Evolutionary conservation across 169 alveolate genomes (phyloP).

Genomic region (Plasmodium vivax): DNA sequence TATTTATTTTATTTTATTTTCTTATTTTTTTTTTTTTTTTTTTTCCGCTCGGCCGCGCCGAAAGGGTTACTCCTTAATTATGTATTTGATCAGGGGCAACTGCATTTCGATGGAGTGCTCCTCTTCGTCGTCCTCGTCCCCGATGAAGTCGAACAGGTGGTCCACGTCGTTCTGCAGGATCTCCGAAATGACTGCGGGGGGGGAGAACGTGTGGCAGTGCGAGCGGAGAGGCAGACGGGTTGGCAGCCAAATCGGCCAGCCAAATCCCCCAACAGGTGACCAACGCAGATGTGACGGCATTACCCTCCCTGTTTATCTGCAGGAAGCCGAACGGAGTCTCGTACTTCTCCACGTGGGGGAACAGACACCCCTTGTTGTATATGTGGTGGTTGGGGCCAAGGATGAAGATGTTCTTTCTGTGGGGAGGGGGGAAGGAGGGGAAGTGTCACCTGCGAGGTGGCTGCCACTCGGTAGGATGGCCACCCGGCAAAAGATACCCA

Average conservation of each 20-base stretch:
- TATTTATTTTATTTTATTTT: background rate
- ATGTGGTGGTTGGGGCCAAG: constrained; percentile 96
- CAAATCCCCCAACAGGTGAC: no score
- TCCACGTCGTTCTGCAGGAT: constrained; percentile 24
- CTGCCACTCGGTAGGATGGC: background rate
- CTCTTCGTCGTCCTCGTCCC: constrained; percentile 79
- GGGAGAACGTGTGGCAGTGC: background rate
- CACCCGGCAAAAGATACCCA: background rate
- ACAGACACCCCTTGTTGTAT: constrained; percentile 90
- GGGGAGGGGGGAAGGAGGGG: background rate
- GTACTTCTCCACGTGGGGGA: constrained; percentile 77
- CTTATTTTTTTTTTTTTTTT: background rate
- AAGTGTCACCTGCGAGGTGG: background rate
- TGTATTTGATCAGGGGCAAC: constrained; percentile 86
- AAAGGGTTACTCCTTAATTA: constrained; percentile 77
- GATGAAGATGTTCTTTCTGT: constrained; percentile 89
- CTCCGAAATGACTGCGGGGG: constrained; percentile 42
- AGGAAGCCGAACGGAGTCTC: constrained; percentile 95
- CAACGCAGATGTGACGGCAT: constrained; percentile 4
- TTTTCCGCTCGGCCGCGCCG: background rate
- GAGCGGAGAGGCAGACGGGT: background rate
- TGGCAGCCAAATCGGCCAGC: no score
- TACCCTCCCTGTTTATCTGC: constrained; percentile 83
- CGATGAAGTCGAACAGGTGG: constrained; percentile 28
- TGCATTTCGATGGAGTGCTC: constrained; percentile 95